Evolutionary conservation across 495 filamentous ascomycete species (phyloP), one percentile per base, ranked within the genome.

Genomic region (Penicillium samsonianum): DNA sequence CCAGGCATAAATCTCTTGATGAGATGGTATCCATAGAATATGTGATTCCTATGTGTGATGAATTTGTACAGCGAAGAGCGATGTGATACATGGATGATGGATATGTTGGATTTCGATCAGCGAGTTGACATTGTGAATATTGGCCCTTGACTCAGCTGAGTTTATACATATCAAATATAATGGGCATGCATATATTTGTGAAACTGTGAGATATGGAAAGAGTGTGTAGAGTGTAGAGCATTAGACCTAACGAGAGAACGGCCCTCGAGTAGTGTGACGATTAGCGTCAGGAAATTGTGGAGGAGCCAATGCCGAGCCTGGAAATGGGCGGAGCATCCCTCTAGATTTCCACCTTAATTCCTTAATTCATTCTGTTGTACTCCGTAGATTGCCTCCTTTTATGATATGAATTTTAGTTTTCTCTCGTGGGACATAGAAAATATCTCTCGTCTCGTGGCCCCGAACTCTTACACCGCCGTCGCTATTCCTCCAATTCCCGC

Each of bases 1-100:
- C 20, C 74, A 77, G 69, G 66, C 72, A 47, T 74, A 68, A 55
- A 38, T 47, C 5, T 35, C 20, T 37, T 37, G 14, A 43, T 22
- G 17, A 53, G 47, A 50, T 20, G 6, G 35, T 33, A 11, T 5
- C 30, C 9, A 43, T 40, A 6, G 38, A 19, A 30, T 17, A 40
- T 47, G 22, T 1, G 19, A 25, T 19, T 35, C 8, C 7, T 16
- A 55, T 28, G 16, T 35, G 30, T 25, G 52, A 46, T 43, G 38
- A 43, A 33, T 22, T 47, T 55, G 43, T 55, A 55, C 53, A 45
- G 35, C 16, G 16, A 40, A 40, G 52, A 37, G 42, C 45, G 30
- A 44, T 26, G 53, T 38, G 53, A 55, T 43, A 53, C 30, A 37
- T 38, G 35, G n/a, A 38, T 16, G 33, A 37, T 38, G 17, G 16